Evolutionary conservation across 352 stramenopile genomes (phyloP), one percentile per base, ranked within the genome.

Genomic region (Blastocystis sp.): DNA sequence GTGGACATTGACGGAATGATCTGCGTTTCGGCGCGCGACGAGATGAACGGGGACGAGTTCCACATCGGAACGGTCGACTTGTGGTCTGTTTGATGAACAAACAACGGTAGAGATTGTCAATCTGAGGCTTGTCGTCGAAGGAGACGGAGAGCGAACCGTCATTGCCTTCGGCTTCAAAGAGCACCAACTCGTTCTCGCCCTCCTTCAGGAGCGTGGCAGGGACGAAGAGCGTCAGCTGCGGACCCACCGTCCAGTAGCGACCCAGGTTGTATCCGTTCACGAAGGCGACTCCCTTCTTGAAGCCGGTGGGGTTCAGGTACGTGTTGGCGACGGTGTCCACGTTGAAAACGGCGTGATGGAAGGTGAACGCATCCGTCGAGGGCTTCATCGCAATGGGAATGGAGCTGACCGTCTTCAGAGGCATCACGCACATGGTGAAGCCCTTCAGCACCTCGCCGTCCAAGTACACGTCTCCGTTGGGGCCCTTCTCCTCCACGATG

Each of bases 261-360:
- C 79, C 79, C 24, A 89, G 60, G 41, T 89, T 89, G 50, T 80
- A 89, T 45, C 67, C 67, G 60, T 89, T 89, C 63, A 89, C 67
- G 55, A 77, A 89, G 26, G 79, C 79, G 21, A 89, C 79, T 31
- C 79, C 79, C 67, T 89, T 89, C 79, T 89, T 89, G 24, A 89
- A 71, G n/a, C 67, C 79, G 2, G 19, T 63, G 21, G 79, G 79
- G 55, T 89, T 89, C 67, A 89, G 60, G 45, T 80, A 89, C 12
- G 79, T 89, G 29, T 89, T 80, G 3, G 63, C 62, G 12, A 41
- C 35, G n/a, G 29, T 80, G 35, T 89, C 67, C 19, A 89, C 79
- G 10, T 74, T 80, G 50, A 89, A 89, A 21, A 29, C 19, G 9
- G 79, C 45, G 37, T 62, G 37, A 51, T 65, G 66, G 79, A 89